Evolutionary conservation across 2,329 filamentous ascomycete species (phyloP), one percentile per base, ranked within the genome.

Genomic region (Acarospora socialis): DNA sequence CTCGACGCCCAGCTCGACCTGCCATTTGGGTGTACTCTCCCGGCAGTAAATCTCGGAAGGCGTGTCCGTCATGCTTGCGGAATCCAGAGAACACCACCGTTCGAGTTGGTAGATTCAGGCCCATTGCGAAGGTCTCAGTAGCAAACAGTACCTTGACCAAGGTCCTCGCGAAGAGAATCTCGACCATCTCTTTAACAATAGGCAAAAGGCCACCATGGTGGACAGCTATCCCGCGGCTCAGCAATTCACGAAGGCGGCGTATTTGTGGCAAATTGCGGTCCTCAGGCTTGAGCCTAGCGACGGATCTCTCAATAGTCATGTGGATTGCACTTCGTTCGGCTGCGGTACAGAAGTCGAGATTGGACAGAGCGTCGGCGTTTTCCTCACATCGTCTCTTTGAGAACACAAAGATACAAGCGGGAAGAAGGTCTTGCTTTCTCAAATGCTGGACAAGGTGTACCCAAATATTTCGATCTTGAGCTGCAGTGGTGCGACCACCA

Each of bases 1-100:
- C 90, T 66, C 90, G 75, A 47, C 90, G 77, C 30, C 90, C 90
- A 32, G 90, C 90, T 59, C 90, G 73, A 20, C 90, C 90, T 15
- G 90, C 87, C 90, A 98, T 98, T 48, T 98, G 90, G 2, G 90
- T 98, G 52, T 98, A 98, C 53, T 98, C 90, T 10, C 90, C 90
- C 0, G 90, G 86, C 0, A 93, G 65, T 0, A 98, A 65, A 50
- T 94, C 90, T 43, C 90, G 70, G 61, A 95, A 95, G 3, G 73
- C 73, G 45, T 90, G 81, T 4, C 90, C 90, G 49, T 98, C 90
- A 43, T 94, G 87, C 53, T 98, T 98, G 31, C 90, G 75, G 55
- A 90, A 93, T 7, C 90, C 90, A 7, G 90, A 95, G 55, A 98
- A 98, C 2, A 95, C 87, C 0, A 98, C 90, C 1, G 90, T 98